phyloP scores from a whole-genome alignment of 106 monocot species.

The Ottelia alismoides region DNA sequence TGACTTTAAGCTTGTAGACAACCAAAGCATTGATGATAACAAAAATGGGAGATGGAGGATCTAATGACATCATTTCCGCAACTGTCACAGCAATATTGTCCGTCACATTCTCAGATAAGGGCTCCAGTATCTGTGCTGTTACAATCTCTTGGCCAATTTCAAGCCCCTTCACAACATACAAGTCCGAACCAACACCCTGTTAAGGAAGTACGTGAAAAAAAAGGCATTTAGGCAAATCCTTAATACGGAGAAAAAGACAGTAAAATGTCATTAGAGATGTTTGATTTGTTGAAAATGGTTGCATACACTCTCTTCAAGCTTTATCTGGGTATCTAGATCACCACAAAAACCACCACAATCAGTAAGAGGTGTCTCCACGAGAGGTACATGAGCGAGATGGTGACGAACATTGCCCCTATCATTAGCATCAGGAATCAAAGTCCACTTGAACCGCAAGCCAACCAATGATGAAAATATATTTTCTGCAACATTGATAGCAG shows the following conservation, averaged over 20 bases:
- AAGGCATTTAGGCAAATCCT: too few species aligned
- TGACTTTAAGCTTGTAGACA: constrained; percentile 62
- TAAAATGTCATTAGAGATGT: too few species aligned
- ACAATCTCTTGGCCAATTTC: constrained; percentile 93
- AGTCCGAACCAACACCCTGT: constrained; percentile 81
- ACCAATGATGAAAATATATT: constrained; percentile 91
- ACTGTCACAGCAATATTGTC: constrained; percentile 79
- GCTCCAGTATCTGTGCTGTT: constrained; percentile 50
- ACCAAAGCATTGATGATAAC: constrained; percentile 56
- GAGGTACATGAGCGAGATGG: constrained; percentile 77
- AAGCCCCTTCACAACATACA: constrained; percentile 84
- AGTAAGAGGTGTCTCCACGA: constrained; percentile 88
- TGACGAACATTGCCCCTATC: constrained; percentile 20
- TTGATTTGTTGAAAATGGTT: too few species aligned
- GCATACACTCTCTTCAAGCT: constrained; percentile 75
- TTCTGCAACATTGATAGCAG: constrained; percentile 50
- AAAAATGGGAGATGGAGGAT: constrained; percentile 88
- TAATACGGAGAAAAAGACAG: too few species aligned
- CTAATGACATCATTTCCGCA: constrained; percentile 91
- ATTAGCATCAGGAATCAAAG: constrained; percentile 45
- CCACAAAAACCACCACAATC: constrained; percentile 88
- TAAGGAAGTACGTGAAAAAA: too few species aligned
- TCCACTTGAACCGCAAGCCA: constrained; percentile 73
- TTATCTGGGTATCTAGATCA: constrained; percentile 70
- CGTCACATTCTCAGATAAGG: constrained; percentile 51